Base-by-base conservation (phyloP, 331 rosid species). In the Arachis monticola region DNA sequence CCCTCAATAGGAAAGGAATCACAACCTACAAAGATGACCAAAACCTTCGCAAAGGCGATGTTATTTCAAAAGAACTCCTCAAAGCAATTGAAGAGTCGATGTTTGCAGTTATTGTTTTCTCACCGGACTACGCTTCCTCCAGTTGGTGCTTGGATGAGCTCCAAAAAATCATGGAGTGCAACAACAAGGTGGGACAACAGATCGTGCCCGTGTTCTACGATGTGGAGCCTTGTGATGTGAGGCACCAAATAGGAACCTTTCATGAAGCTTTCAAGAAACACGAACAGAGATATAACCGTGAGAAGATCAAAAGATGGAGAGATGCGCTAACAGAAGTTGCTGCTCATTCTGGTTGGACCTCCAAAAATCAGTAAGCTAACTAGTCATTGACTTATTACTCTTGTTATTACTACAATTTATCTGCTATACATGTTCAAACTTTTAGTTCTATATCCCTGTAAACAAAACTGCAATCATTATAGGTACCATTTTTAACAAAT, bases 71-170 rank as follows among this genome's bases (percentile, higher is more conserved):
- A n/a, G 61, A 69, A 27, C 76, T 69, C 13, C 7, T 50, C 48
- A 60, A 60, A 40, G 81, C 76, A 69, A 70, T 77, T 27, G 31
- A 77, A 69, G 65, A 55, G 9, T 77, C 81, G 2, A 69, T 69
- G 81, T 77, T 62, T 68, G 76, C 77, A 0, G 22, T 80, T 3
- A 12, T 32, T 7, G 12, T 80, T 62, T 38, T 80, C 27, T 69
- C 81, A 27, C 76, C 62, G 44, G 59, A 67, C 47, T 80, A 74
- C 69, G 80, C 80, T 40, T 48, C 60, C 10, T 80, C 80, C 10
- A 9, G 48, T 13, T 74, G 84, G 84, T 80, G 73, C 30, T 71
- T 74, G 76, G 77, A 68, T 14, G 84, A 80, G 50, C 77, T 80
- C 2, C 60, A 27, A 4, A 67, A 7, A 55, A 80, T 80, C 32